Evolutionary conservation across 225 moss, liverwort and hornwort species (phyloP).

Genomic region (Sphagnum contortum): DNA sequence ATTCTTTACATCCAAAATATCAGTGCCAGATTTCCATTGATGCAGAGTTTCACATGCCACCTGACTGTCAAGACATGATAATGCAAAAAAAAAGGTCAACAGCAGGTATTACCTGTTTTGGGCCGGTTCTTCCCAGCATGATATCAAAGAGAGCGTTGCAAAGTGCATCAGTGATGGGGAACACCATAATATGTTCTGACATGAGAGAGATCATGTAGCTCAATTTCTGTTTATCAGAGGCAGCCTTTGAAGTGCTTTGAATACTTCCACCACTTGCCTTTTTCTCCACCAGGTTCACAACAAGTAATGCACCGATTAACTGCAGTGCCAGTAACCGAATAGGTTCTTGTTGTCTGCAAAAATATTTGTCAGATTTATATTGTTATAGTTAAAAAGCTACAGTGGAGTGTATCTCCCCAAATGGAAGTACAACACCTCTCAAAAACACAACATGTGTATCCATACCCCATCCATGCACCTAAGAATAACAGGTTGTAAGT

Average conservation of each 20-base stretch:
- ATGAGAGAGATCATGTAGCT: constrained; percentile 19
- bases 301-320: constrained; percentile 24
- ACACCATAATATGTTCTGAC: constrained; percentile 15
- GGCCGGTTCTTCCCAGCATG: constrained; percentile 25
- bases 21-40: too few relatives aligned
- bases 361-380: not conserved
- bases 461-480: too few relatives aligned
- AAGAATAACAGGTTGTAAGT: too few relatives aligned
- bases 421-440: too few relatives aligned
- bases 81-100: too few relatives aligned
- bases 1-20: too few relatives aligned
- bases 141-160: constrained; percentile 29
- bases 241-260: constrained; percentile 12
- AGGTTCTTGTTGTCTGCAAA: constrained; percentile 25
- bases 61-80: too few relatives aligned
- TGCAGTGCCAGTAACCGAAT: constrained; percentile 27
- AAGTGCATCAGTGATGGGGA: constrained; percentile 24
- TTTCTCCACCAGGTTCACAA: constrained; percentile 19
- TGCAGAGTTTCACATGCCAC: too few relatives aligned
- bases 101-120: constrained; percentile 18
- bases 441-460: too few relatives aligned
- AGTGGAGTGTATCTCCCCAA: too few relatives aligned
- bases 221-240: constrained; percentile 20
- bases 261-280: constrained; percentile 11
- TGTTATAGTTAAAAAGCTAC: too few relatives aligned